These are phyloP conservation scores for Leccinellum albellum DNA, from an alignment of 768 basidiomycete species.

Conservation along the genomic window DNA sequence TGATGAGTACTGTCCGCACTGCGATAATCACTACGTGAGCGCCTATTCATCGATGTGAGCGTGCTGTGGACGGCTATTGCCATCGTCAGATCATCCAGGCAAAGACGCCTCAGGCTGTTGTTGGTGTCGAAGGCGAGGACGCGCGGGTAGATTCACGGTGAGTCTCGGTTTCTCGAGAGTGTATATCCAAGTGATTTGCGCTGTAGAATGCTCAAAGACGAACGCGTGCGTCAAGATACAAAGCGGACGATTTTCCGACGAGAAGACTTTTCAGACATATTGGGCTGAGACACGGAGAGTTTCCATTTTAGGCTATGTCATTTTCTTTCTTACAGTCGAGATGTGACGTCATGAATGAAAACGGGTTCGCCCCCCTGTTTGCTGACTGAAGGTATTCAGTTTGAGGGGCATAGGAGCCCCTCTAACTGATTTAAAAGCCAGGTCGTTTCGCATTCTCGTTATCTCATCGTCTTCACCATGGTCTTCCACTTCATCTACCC, in stretches of 20 bases:
- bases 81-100: constrained; percentile 78
- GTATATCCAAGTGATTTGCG: background rate
- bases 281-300: constrained; percentile 28
- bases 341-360: constrained; percentile 17
- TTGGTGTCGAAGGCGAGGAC: constrained; percentile 91
- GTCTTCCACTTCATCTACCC: constrained; percentile 4
- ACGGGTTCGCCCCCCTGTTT: constrained; percentile 8
- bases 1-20: constrained; percentile 97
- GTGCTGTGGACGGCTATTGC: background rate
- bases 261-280: constrained; percentile 48
- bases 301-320: constrained; percentile 17
- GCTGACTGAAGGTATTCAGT: background rate
- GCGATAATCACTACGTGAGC: constrained; percentile 96
- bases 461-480: constrained; percentile 17
- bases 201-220: constrained; percentile 84
- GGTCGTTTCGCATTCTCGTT: fast-evolving
- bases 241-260: constrained; percentile 47
- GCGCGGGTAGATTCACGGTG: constrained; percentile 83
- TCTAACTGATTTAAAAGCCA: constrained; percentile 9
- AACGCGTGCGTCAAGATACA: constrained; percentile 58
- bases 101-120: constrained; percentile 80
- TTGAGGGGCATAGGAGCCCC: constrained; percentile 6
- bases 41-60: background rate
- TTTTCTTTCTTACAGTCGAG: background rate
- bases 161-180: constrained; percentile 18